These are phyloP conservation scores for Rosa hybrid DNA, from an alignment of 331 rosid genomes.

Conservation along the genomic window DNA sequence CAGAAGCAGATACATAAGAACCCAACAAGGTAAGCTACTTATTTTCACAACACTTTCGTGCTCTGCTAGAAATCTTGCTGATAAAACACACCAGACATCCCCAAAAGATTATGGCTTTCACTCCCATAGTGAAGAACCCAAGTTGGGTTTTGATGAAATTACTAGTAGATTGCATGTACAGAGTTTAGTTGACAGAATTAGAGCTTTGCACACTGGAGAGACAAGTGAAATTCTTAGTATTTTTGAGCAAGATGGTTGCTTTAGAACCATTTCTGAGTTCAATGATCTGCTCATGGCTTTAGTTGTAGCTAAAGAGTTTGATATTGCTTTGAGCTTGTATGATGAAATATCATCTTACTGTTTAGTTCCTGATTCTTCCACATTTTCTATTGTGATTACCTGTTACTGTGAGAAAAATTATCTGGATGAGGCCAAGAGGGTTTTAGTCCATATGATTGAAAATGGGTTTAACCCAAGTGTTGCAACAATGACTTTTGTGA, in stretches of 20 bases:
- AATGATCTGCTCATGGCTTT: slow-evolving; percentile 62
- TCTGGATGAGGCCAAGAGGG: slow-evolving; percentile 51
- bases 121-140: slow-evolving; percentile 1
- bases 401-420: slow-evolving; percentile 60
- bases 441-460: slow-evolving; percentile 44
- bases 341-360: slow-evolving; percentile 34
- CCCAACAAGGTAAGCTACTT: slow-evolving; percentile 27
- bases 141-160: slow-evolving; percentile 19
- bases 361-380: slow-evolving; percentile 57
- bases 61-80: slow-evolving; percentile 10
- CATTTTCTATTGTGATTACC: slow-evolving; percentile 53
- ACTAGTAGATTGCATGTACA: slow-evolving; percentile 30
- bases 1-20: slow-evolving; percentile 21
- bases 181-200: slow-evolving; percentile 34
- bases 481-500: slow-evolving; percentile 46
- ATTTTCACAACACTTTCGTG: background rate
- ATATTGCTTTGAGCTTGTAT: slow-evolving; percentile 43
- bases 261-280: slow-evolving; percentile 42
- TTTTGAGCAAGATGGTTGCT: slow-evolving; percentile 24
- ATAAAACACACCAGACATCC: background rate
- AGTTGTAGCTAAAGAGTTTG: slow-evolving; percentile 28
- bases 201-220: slow-evolving; percentile 30
- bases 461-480: slow-evolving; percentile 52
- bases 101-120: slow-evolving; percentile 3
- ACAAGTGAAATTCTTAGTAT: slow-evolving; percentile 23